These are phyloP conservation scores for Albifimbria verrucaria DNA, from an alignment of 2,329 filamentous ascomycete genomes.

Conservation along the genomic window DNA sequence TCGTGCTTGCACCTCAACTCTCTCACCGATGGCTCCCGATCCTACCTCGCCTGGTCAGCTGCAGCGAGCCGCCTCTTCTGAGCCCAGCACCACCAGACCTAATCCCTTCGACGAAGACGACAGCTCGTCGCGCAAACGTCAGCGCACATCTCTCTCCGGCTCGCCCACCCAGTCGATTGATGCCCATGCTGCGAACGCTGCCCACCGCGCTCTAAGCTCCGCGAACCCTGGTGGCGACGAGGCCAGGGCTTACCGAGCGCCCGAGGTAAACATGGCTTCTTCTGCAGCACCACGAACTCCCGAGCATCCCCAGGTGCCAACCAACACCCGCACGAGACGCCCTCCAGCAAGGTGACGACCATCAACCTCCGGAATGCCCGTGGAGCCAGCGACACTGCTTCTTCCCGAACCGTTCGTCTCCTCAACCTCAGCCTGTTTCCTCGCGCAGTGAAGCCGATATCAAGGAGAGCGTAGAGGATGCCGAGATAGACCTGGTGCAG, in stretches of 20 bases:
- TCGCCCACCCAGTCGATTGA: slow-evolving; percentile 54
- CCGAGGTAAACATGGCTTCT: slow-evolving; percentile 36
- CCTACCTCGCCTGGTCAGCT: slow-evolving; percentile 46
- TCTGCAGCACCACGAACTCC: slow-evolving; percentile 41
- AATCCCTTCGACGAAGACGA: slow-evolving; percentile 63
- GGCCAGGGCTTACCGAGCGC: slow-evolving; percentile 17
- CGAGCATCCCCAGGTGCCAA: slow-evolving; percentile 13
- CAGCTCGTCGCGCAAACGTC: slow-evolving; percentile 56
- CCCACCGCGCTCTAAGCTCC: slow-evolving; percentile 28
- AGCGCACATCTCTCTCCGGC: slow-evolving; percentile 54
- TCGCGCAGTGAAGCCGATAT: too few relatives aligned
- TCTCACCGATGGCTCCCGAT: slow-evolving; percentile 52
- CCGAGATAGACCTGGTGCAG: slow-evolving; percentile 34
- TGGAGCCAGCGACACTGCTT: background rate
- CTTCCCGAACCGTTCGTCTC: background rate
- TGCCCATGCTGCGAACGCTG: slow-evolving; percentile 36
- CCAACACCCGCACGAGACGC: slow-evolving; percentile 17
- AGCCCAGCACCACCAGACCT: slow-evolving; percentile 59
- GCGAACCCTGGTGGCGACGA: slow-evolving; percentile 25
- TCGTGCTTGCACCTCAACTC: slow-evolving; percentile 30
- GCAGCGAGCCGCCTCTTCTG: slow-evolving; percentile 59
- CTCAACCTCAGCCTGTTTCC: too few relatives aligned
- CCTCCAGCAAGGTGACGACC: slow-evolving; percentile 54
- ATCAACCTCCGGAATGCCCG: slow-evolving; percentile 51
- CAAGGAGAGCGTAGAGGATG: slow-evolving; percentile 43